Evolutionary conservation across 179 eudicot genomes (phyloP), one percentile per base, ranked within the genome.

Genomic region (Sideroxylon spinosum): DNA sequence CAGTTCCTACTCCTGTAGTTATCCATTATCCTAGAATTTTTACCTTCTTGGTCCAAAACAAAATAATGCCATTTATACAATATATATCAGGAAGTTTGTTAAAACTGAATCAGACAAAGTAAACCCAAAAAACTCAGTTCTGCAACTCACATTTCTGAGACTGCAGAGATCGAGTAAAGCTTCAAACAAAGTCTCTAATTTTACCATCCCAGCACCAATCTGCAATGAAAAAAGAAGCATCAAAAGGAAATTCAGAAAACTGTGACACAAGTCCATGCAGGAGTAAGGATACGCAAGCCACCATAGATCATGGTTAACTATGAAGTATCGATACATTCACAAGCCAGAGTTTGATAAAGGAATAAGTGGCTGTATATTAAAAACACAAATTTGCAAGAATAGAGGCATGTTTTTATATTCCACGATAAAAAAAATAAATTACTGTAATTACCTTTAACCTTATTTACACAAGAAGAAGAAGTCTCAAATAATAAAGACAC

Each of bases 161-260:
- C 78, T 56, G 78, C 97, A 91, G 23, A 92, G 88, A 81, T 86
- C 94, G 80, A 87, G 82, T 81, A 94, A 79, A 57, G 86, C 88
- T 75, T 81, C 85, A 78, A 91, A 55, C 62, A 94, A 76, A 71
- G 86, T 85, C 76, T 85, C 87, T 85, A 88, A 75, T 76, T 76
- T 82, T 66, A 79, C 84, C 67, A 76, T 71, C 25, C 87, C 91
- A 85, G 85, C 73, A 59, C 85, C 84, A 72, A 92, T 87, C 98
- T 94, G 97, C 87, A 86, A 68, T 7, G 25, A 61, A 62, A 76
- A 50, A 82, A 65, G 57, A 83, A 79, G 46, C 37, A 72, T 11
- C 37, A 25, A 13, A 63, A 64, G 26, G 75, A 13, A 71, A 10
- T 61, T 72, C 66, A 80, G 61, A 76, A 68, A 68, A 55, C 66